Conservation (phyloP, 2,329 filamentous ascomycete genomes). For the Colletotrichum lentis region DNA sequence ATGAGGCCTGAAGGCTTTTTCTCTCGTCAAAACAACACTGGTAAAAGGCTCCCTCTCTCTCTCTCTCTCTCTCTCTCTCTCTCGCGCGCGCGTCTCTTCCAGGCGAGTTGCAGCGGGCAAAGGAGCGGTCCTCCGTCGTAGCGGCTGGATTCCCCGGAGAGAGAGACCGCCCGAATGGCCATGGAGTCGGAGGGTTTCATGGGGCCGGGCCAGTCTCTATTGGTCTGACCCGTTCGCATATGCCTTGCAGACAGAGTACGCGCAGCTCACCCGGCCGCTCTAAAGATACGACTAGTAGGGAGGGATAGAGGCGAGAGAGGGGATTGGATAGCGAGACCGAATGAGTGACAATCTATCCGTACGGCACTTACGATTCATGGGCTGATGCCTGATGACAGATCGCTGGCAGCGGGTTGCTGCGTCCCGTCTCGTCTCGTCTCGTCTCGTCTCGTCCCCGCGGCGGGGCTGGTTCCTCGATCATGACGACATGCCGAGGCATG, state of each 20-base stretch:
- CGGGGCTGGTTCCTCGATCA: neutral
- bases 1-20: slow-evolving; percentile 24
- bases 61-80: no score
- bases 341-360: no score
- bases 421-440: slow-evolving; percentile 20
- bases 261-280: no score
- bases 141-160: slow-evolving; percentile 6
- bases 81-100: neutral
- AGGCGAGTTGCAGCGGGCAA: neutral
- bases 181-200: slow-evolving; percentile 5
- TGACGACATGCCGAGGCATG: slow-evolving; percentile 37
- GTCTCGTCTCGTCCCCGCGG: slow-evolving; percentile 24
- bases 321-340: neutral
- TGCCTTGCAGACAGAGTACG: no score
- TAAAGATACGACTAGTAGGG: no score
- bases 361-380: no score
- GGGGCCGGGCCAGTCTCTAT: neutral
- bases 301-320: neutral
- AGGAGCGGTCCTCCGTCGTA: neutral
- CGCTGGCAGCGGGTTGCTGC: slow-evolving; percentile 7
- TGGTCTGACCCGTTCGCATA: neutral
- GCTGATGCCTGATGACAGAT: neutral
- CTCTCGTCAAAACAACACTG: neutral
- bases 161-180: neutral
- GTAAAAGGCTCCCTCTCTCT: no score